phyloP scores from a whole-genome alignment of 768 basidiomycete genomes.

The Pluteus cervinus region DNA sequence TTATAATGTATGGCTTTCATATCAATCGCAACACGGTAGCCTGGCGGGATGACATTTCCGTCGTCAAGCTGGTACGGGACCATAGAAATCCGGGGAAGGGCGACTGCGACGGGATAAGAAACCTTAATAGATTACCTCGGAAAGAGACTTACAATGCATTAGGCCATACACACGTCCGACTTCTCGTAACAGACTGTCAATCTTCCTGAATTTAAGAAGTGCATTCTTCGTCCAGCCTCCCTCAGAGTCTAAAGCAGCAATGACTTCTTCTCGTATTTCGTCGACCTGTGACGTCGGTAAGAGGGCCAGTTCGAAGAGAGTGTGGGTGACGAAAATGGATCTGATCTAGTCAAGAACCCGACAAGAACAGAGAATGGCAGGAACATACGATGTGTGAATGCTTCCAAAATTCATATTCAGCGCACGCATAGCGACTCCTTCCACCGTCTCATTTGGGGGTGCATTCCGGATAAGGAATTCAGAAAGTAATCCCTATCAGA shows the following conservation, averaged over 20 bases:
- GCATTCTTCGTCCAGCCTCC: constrained; percentile 30
- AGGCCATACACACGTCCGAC: constrained; percentile 28
- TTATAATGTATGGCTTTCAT: constrained; percentile 29
- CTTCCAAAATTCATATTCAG: constrained; percentile 34
- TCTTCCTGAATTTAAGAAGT: constrained; percentile 24
- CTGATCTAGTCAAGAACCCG: constrained; percentile 11
- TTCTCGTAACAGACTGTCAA: constrained; percentile 31
- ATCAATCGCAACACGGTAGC: constrained; percentile 26
- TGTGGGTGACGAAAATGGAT: constrained; percentile 30
- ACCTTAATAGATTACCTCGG: neutral
- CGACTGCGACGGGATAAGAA: constrained; percentile 16
- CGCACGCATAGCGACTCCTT: constrained; percentile 28
- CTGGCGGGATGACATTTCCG: constrained; percentile 25
- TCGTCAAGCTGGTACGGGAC: constrained; percentile 22
- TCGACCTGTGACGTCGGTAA: constrained; percentile 22
- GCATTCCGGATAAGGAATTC: constrained; percentile 24
- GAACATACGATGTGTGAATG: constrained; percentile 30
- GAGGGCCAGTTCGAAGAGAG: constrained; percentile 27
- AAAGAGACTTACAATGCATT: constrained; percentile 21
- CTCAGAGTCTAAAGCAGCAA: constrained; percentile 25
- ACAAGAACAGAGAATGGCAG: neutral
- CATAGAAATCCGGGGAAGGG: constrained; percentile 22
- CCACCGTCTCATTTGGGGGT: constrained; percentile 22
- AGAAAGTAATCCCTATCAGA: too few species aligned
- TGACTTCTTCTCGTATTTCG: constrained; percentile 25